phyloP scores from a whole-genome alignment of 2,329 filamentous ascomycete species.

The Raffaelea deltoideospora region DNA sequence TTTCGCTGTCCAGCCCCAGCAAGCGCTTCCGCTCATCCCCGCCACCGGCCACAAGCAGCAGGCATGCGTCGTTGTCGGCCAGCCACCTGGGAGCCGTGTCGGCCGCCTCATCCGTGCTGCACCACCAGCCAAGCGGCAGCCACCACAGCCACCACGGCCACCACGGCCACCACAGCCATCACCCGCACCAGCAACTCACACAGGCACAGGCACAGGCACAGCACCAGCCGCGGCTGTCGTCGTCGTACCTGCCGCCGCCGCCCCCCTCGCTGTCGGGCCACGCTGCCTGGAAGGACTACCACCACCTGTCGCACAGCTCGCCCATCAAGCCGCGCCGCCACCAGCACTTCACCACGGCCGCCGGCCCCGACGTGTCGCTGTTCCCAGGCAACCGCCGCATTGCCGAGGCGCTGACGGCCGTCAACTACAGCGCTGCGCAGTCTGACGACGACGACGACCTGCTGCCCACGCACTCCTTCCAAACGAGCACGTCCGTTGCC shows the following conservation, averaged over 20 bases:
- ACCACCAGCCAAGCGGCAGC: too few relatives aligned
- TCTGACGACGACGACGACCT: slow-evolving; percentile 76
- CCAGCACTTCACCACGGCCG: slow-evolving; percentile 57
- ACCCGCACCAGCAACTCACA: too few relatives aligned
- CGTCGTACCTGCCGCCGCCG: slow-evolving; percentile 23
- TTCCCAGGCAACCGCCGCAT: slow-evolving; percentile 57
- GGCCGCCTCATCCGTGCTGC: too few relatives aligned
- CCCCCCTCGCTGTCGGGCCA: slow-evolving; percentile 23
- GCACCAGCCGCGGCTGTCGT: too few relatives aligned
- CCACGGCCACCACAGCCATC: slow-evolving; percentile 22
- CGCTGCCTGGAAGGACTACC: slow-evolving; percentile 63
- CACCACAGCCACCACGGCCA: slow-evolving; percentile 10
- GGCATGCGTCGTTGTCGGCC: slow-evolving; percentile 57
- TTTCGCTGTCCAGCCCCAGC: slow-evolving; percentile 35
- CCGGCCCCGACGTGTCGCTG: slow-evolving; percentile 62
- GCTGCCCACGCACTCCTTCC: slow-evolving; percentile 62
- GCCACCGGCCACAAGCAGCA: slow-evolving; percentile 32
- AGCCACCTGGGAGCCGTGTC: too few relatives aligned
- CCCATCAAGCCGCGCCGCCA: slow-evolving; percentile 66
- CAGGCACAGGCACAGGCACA: too few relatives aligned
- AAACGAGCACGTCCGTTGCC: slow-evolving; percentile 20
- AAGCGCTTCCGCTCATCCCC: slow-evolving; percentile 57
- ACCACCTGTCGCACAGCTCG: slow-evolving; percentile 71
- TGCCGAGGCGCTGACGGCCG: slow-evolving; percentile 40
- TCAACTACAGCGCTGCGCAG: slow-evolving; percentile 44